Base-by-base conservation (phyloP, 225 moss, liverwort and hornwort species). In the Polytrichum commune region DNA sequence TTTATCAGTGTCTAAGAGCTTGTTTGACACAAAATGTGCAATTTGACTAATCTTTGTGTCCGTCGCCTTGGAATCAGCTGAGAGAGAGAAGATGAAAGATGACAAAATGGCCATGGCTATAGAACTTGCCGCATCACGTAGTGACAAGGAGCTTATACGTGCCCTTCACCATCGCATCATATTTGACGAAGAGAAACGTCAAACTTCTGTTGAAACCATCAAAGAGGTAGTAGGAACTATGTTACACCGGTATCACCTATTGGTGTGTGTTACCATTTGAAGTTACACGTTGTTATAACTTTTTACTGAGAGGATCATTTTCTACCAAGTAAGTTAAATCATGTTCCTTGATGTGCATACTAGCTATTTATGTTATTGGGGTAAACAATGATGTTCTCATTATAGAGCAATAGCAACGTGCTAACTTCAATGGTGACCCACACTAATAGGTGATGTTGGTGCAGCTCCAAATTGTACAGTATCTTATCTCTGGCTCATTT, bases 111-210 rank as follows among this genome's bases (percentile, higher is more conserved):
- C 73, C 60, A 66, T 89, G 81, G 72, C 84, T 27, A 74, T 76
- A 46, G 89, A 89, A 72, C 76, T 90, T 66, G 84, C 80, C 25
- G 77, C 85, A 53, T 77, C 82, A 2, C 85, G 82, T 58, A 82
- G 81, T 75, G 92, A 86, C 63, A 88, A 88, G 69, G 85, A 90
- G 67, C 81, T 92, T 6, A 80, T 90, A 10, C 80, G 83, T 70
- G 86, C 90, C 7, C 80, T 95, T 73, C 83, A 86, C 67, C 86
- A 80, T 78, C 87, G 86, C 30, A 79, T 87, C 55, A 82, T 82
- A 46, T 53, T 78, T n/a, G 87, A 87, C 35, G 84, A 85, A 78
- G 90, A 90, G n/a, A 76, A 90, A 61, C 78, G 84, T 29, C 78
- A 81, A 53, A 71, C 70, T 69, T 75, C 84, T 16, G 63, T 77